Conservation (phyloP, 108 stramenopile species). For the Pseudonitzschia multiseries region DNA sequence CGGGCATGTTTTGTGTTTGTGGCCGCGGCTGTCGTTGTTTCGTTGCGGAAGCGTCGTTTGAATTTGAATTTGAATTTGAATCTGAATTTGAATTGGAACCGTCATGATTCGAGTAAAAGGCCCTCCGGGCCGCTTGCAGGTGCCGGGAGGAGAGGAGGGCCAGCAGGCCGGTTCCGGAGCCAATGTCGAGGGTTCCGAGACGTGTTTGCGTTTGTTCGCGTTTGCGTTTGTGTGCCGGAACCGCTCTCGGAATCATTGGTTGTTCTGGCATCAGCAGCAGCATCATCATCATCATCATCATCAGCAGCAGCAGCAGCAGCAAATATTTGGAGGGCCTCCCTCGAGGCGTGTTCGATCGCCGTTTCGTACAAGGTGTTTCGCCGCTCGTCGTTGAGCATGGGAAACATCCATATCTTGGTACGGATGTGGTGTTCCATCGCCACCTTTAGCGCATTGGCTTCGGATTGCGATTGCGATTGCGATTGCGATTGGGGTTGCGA, state of each 20-base stretch:
- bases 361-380: constrained; percentile 65
- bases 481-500: no score
- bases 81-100: not conserved
- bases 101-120: no score
- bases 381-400: constrained; percentile 80
- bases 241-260: no score
- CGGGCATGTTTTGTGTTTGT: not conserved
- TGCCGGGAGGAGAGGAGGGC: constrained; percentile 68
- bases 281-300: no score
- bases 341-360: constrained; percentile 56
- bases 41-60: constrained; percentile 28
- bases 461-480: not conserved
- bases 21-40: constrained; percentile 6
- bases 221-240: no score
- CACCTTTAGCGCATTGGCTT: not conserved
- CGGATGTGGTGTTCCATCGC: constrained; percentile 51
- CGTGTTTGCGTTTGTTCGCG: not conserved
- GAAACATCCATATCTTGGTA: constrained; percentile 82
- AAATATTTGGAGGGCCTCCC: constrained; percentile 19
- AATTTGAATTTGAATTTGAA: not conserved
- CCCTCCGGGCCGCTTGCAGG: constrained; percentile 9
- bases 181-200: constrained; percentile 70
- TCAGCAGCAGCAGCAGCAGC: no score
- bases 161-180: constrained; percentile 74
- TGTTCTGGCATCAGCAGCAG: no score